Base-by-base conservation (phyloP, 176 grass and related monocot species). In the Eragrostis nindensis region DNA sequence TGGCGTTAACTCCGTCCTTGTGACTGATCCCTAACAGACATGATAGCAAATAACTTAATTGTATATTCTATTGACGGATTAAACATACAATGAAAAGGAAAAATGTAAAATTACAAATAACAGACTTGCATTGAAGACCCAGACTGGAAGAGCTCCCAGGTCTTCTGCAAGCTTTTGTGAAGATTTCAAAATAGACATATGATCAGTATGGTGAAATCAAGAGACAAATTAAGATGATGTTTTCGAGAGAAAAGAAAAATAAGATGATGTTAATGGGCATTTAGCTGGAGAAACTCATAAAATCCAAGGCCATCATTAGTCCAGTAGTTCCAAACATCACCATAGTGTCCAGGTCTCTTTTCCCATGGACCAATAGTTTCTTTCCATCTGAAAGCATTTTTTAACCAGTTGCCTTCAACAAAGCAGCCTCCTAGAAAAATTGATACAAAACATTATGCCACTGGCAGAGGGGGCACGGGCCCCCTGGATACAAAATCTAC, bases 271-370 rank as follows among this genome's bases (percentile, higher is more conserved):
- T 66, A 30, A 82, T 36, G 45, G 26, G 9, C 84, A 36, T 36
- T 36, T 36, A 98, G 92, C 95, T 91, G 92, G 79, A 98, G 95
- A 79, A 95, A 93, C 63, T 95, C 95, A 32, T 93, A 89, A 85
- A 93, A 98, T 52, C 95, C 95, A 57, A 98, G 92, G 45, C 95
- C 95, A 87, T 95, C 95, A 62, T 98, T 92, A 40, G 90, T 98
- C 95, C 92, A 98, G 69, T 98, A 98, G 83, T 90, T 86, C 92
- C 95, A 98, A 87, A 98, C 88, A 89, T 98, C 95, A 2, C 95
- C 92, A 46, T 91, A 98, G 80, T 98, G 95, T n/a, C n/a, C 95
- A 78, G 95, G 88, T 56, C 92, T 94, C 78, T 93, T 90, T 86
- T 98, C 95, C 95, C 95, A 98, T 68, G 92, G 92, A 70, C 95